Evolutionary conservation across 108 stramenopile genomes (phyloP).

Genomic region (Mediolabrus comicus): DNA sequence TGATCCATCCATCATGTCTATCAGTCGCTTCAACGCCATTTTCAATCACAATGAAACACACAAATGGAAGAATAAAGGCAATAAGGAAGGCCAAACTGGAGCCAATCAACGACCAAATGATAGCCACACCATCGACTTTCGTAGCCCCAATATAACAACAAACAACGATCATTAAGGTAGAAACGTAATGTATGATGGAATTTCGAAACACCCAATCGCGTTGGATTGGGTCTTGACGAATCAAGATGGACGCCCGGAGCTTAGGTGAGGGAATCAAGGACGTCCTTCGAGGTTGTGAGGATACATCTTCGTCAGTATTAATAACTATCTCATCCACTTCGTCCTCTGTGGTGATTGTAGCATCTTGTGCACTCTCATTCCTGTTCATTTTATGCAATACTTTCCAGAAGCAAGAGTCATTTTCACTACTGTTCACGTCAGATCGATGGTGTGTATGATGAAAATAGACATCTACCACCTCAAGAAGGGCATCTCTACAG

Average conservation of each 20-base stretch:
- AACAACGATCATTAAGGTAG: conserved; percentile 55
- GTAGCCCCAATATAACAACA: conserved; percentile 61
- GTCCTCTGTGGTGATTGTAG: conserved; percentile 26
- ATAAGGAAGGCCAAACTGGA: conserved; percentile 74
- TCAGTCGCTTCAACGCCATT: conserved; percentile 18
- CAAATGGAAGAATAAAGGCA: conserved; percentile 68
- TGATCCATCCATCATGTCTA: conserved; percentile 12
- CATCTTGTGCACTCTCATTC: conserved; percentile 9
- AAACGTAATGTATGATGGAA: conserved; percentile 40
- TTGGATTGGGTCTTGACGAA: conserved; percentile 24
- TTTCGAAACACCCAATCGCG: conserved; percentile 38
- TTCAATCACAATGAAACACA: conserved; percentile 42
- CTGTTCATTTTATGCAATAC: conserved; percentile 16
- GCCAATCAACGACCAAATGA: conserved; percentile 78
- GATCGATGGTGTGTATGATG: conserved; percentile 31
- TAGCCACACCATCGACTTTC: conserved; percentile 64
- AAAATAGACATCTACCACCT: conserved; percentile 41
- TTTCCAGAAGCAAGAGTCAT: conserved; percentile 13
- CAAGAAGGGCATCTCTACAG: conserved; percentile 62
- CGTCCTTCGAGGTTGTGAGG: no score
- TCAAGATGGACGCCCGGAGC: conserved; percentile 10
- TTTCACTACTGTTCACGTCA: background rate
- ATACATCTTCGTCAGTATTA: no score
- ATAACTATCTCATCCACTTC: conserved; percentile 16
- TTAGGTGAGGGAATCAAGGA: no score